phyloP scores from a whole-genome alignment of 169 alveolate genomes.

The Cyclospora cayetanensis region DNA sequence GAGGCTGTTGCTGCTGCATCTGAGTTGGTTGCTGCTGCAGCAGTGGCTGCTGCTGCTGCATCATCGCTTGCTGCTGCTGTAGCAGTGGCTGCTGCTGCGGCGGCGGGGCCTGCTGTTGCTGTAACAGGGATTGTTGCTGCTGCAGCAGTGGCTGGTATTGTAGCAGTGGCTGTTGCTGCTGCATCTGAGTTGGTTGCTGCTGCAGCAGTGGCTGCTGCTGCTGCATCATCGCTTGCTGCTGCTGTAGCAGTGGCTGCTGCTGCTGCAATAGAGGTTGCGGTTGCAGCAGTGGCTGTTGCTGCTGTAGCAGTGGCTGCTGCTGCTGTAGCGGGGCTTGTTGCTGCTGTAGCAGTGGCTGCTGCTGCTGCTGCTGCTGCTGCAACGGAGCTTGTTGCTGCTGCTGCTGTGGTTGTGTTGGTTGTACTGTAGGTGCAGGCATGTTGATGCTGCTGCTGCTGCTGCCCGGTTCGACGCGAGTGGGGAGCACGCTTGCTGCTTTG shows the following conservation, averaged over 20 bases:
- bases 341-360: background rate
- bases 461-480: background rate
- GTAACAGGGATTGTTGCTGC: background rate
- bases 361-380: background rate
- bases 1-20: background rate
- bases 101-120: background rate
- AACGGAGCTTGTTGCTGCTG: background rate
- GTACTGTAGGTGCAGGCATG: background rate
- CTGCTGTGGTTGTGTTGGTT: background rate
- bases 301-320: background rate
- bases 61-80: background rate
- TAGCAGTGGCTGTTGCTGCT: background rate
- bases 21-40: background rate
- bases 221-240: background rate
- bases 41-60: background rate
- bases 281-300: background rate
- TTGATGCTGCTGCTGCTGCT: conserved; percentile 8
- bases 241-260: background rate
- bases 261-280: background rate
- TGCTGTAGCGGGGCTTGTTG: background rate
- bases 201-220: background rate
- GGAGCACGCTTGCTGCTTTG: background rate
- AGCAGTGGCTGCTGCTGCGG: background rate
- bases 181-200: background rate
- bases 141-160: background rate